phyloP scores from a whole-genome alignment of 169 alveolate genomes.

The Cryptosporidium sp. region DNA sequence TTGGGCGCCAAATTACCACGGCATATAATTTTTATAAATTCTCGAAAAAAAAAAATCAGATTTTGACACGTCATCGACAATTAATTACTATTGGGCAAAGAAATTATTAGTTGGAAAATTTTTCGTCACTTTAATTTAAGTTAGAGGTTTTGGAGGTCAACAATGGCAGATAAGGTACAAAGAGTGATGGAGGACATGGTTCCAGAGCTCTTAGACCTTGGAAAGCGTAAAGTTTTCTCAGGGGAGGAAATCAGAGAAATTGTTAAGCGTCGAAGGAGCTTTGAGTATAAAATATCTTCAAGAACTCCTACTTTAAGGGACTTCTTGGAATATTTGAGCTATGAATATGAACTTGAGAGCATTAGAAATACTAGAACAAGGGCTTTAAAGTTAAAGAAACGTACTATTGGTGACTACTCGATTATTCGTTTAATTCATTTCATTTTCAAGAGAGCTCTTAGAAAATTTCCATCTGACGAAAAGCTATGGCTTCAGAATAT shows the following conservation, averaged over 20 bases:
- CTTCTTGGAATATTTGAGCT: conserved; percentile 43
- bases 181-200: conserved; percentile 79
- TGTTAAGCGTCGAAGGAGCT: conserved; percentile 50
- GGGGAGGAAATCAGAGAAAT: conserved; percentile 71
- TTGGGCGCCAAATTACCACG: background rate
- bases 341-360: conserved; percentile 71
- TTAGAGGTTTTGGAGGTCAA: background rate
- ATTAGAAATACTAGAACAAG: conserved; percentile 50
- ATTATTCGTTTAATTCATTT: conserved; percentile 62
- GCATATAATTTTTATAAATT: background rate
- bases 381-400: conserved; percentile 27
- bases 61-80: background rate
- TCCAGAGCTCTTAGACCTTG: conserved; percentile 76
- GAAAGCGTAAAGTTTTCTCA: conserved; percentile 75
- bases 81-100: background rate
- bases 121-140: background rate
- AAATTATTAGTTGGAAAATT: background rate
- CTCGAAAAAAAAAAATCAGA: background rate
- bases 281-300: conserved; percentile 76
- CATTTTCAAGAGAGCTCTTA: conserved; percentile 56
- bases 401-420: conserved; percentile 71
- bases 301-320: conserved; percentile 61
- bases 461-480: conserved; percentile 65
- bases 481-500: conserved; percentile 64
- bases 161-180: conserved; percentile 80